A percentile compares a stretch with the other conserved stretches of the same genome.
phyloP scores from a whole-genome alignment of 2,329 filamentous ascomycete genomes.

The Orbilia javanica region DNA sequence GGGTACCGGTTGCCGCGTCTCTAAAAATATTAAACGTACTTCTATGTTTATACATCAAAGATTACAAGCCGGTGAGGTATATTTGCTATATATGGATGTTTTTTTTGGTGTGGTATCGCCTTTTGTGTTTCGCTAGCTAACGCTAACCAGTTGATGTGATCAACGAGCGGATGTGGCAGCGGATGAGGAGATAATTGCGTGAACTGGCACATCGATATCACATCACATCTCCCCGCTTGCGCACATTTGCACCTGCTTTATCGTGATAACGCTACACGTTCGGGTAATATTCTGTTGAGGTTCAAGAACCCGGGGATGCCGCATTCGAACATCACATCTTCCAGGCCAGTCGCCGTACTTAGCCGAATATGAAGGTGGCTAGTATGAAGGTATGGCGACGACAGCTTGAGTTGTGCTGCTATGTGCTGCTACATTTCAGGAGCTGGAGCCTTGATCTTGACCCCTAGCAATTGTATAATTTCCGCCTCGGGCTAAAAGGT shows the following conservation, averaged over 20 bases:
- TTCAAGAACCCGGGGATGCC: conserved; percentile 2
- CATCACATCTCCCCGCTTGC: conserved; percentile 23
- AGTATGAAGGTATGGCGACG: no score
- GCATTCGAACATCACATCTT: conserved; percentile 10
- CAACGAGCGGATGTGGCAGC: conserved; percentile 13
- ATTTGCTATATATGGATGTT: neutral
- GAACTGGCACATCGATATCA: conserved; percentile 29
- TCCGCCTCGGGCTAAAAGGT: conserved; percentile 29
- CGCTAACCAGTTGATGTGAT: neutral
- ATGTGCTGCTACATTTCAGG: neutral
- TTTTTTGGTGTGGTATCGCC: neutral
- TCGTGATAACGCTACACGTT: conserved; percentile 8
- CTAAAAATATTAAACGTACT: conserved; percentile 17
- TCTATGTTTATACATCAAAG: neutral
- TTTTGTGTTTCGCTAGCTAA: conserved; percentile 4
- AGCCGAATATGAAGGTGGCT: conserved; percentile 18
- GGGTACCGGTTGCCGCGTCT: neutral
- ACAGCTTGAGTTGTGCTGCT: neutral
- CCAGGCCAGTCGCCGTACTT: conserved; percentile 18
- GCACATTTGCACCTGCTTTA: conserved; percentile 31
- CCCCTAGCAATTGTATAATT: conserved; percentile 6
- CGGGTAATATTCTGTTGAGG: neutral
- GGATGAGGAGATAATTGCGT: conserved; percentile 31
- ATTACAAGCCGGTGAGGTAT: neutral
- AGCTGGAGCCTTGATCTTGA: neutral